Base-by-base conservation (phyloP, 345 rosid genomes). In the Salix dunnii region DNA sequence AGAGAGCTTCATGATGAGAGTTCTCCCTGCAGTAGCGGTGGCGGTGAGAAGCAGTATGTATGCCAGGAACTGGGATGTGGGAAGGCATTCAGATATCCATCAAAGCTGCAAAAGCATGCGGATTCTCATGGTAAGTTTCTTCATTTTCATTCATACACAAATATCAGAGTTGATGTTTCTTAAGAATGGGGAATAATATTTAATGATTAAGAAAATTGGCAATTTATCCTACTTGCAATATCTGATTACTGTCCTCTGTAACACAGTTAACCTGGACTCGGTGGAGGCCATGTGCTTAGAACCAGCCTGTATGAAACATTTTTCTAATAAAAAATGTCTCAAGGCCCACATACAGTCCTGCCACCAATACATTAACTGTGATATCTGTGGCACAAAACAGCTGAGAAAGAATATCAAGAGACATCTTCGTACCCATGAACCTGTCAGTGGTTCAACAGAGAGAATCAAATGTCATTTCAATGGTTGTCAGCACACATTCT, bases 1-100 rank as follows among this genome's bases (percentile, higher is more conserved):
- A 84, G 79, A 65, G 87, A 84, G 31, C n/a, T 76, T 61, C 99
- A 96, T 55, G 48, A 60, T 71, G 74, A 78, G 70, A 80, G 73
- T 30, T 72, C 86, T 0, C 25, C 83, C 0, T 75, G 83, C 4
- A 25, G 38, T 43, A 74, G 71, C 16, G 42, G 25, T 17, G 71
- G 27, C n/a, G 77, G 75, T 55, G 79, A 40, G 51, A 86, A 86
- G 82, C 85, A 81, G 74, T 74, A 79, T 80, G 82, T 79, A 66
- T 96, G 99, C 83, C 83, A 72, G 27, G 97, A 93, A 82, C 63
- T 48, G 71, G 98, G 97, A 10, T 96, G 99, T 70, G 94, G 93
- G 13, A 96, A 96, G 82, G 86, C 79, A 49, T 96, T 96, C 75
- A 85, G 75, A 74, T 92, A 78, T 76, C 84, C 86, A 27, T 93